A percentile compares a stretch with the other conserved stretches of the same genome.
phyloP scores from a whole-genome alignment of 495 filamentous ascomycete genomes.

The Hypoxylon cercidicola region DNA sequence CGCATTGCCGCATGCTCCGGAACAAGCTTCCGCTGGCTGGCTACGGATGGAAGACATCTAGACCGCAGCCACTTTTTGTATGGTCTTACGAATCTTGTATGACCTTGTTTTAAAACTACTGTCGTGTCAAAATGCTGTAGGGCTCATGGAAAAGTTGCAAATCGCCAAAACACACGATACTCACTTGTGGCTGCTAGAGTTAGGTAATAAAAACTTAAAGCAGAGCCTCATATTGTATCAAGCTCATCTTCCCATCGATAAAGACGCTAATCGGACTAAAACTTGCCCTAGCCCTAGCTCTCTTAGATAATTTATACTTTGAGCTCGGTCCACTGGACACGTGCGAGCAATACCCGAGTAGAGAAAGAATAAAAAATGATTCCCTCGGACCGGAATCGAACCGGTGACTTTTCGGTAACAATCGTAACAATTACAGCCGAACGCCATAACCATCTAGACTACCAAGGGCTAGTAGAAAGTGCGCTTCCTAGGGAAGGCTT shows the following conservation, averaged over 20 bases:
- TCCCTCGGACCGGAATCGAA: constrained; percentile 41
- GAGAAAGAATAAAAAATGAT: constrained; percentile 10
- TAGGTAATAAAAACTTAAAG: too few relatives aligned
- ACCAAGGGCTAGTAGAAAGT: constrained; percentile 21
- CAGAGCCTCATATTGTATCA: too few relatives aligned
- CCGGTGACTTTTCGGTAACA: constrained; percentile 39
- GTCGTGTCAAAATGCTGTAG: neutral
- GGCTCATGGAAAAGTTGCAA: neutral
- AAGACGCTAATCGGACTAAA: too few relatives aligned
- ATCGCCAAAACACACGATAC: neutral
- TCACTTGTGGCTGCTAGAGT: neutral
- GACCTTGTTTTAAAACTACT: neutral
- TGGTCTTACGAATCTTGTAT: neutral
- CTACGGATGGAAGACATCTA: neutral
- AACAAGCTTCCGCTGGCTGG: constrained; percentile 2
- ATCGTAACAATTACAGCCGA: constrained; percentile 36
- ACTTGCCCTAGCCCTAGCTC: too few relatives aligned
- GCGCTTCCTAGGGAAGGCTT: neutral
- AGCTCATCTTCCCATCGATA: too few relatives aligned
- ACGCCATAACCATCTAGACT: constrained; percentile 38
- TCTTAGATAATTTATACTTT: too few relatives aligned
- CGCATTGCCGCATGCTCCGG: neutral
- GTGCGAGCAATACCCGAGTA: neutral
- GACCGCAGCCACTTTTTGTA: neutral
- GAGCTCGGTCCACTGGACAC: neutral